Evolutionary conservation across 345 rosid genomes (phyloP).

Genomic region (Mercurialis annua): DNA sequence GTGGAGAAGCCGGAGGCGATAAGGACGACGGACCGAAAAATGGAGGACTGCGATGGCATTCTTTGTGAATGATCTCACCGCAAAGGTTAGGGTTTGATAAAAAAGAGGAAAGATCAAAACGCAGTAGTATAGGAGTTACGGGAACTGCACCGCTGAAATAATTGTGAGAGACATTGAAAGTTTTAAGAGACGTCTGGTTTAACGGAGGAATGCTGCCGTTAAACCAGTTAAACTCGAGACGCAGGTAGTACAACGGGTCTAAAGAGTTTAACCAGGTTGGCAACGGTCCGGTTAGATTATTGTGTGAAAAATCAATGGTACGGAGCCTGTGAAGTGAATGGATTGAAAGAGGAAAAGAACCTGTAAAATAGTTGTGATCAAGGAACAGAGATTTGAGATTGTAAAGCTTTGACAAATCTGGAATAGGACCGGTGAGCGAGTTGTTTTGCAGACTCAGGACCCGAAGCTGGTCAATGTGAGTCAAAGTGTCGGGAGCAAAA

Average conservation of each 20-base stretch:
- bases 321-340: constrained; percentile 52
- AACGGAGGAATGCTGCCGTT: constrained; percentile 63
- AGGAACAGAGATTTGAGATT: constrained; percentile 76
- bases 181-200: constrained; percentile 66
- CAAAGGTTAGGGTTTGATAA: constrained; percentile 67
- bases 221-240: constrained; percentile 61
- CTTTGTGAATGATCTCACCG: constrained; percentile 82
- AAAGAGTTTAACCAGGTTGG: constrained; percentile 40
- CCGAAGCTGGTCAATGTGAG: constrained; percentile 76
- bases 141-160: constrained; percentile 71
- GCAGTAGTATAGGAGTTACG: constrained; percentile 49
- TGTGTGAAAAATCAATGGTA: constrained; percentile 63
- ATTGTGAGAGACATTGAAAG: constrained; percentile 68
- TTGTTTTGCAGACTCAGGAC: constrained; percentile 79
- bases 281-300: constrained; percentile 57
- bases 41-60: constrained; percentile 56
- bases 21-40: constrained; percentile 54
- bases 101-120: constrained; percentile 60
- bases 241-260: constrained; percentile 50
- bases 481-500: constrained; percentile 50
- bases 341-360: constrained; percentile 64
- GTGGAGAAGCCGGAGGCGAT: constrained; percentile 35
- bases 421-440: constrained; percentile 74
- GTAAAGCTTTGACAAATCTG: constrained; percentile 62
- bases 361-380: constrained; percentile 63